These are phyloP conservation scores for Aspergillus nidulans DNA, from an alignment of 495 filamentous ascomycete species.

Conservation along the genomic window DNA sequence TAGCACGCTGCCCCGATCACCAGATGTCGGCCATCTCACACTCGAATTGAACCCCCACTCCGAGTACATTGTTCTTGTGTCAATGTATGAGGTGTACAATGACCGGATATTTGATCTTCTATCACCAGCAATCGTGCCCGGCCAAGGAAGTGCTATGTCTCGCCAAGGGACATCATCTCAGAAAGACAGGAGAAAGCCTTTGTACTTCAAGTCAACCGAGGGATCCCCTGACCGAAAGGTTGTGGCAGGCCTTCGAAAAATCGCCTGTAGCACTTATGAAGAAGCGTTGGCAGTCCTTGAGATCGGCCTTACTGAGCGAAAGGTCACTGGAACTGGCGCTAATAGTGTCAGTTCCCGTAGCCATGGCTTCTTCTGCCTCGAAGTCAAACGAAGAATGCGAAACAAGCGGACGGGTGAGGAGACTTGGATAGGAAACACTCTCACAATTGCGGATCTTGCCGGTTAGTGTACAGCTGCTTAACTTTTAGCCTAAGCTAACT, in stretches of 20 bases:
- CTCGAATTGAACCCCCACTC: constrained; percentile 64
- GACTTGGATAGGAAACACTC: constrained; percentile 71
- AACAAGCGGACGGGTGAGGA: constrained; percentile 46
- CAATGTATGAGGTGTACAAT: constrained; percentile 99
- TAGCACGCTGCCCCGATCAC: constrained; percentile 62
- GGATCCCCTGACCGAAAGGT: constrained; percentile 79
- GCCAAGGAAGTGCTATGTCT: constrained; percentile 37
- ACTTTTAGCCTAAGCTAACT: constrained; percentile 13
- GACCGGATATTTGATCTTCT: constrained; percentile 95
- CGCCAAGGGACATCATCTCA: constrained; percentile 35
- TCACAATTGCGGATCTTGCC: constrained; percentile 91
- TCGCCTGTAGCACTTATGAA: constrained; percentile 77
- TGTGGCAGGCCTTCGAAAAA: constrained; percentile 85
- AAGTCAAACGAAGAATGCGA: constrained; percentile 77
- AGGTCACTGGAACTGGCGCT: constrained; percentile 83
- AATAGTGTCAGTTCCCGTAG: constrained; percentile 86
- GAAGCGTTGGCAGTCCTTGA: constrained; percentile 91
- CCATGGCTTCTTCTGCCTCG: constrained; percentile 95
- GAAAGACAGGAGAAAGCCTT: constrained; percentile 69
- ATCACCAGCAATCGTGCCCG: constrained; percentile 45
- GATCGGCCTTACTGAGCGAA: constrained; percentile 78
- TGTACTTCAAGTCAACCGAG: constrained; percentile 88
- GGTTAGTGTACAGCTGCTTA: constrained; percentile 41
- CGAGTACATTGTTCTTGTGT: constrained; percentile 85
- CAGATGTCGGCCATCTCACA: constrained; percentile 66